Evolutionary conservation across 2,329 filamentous ascomycete genomes (phyloP), one percentile per base, ranked within the genome.

Genomic region (Myotisia sp.): DNA sequence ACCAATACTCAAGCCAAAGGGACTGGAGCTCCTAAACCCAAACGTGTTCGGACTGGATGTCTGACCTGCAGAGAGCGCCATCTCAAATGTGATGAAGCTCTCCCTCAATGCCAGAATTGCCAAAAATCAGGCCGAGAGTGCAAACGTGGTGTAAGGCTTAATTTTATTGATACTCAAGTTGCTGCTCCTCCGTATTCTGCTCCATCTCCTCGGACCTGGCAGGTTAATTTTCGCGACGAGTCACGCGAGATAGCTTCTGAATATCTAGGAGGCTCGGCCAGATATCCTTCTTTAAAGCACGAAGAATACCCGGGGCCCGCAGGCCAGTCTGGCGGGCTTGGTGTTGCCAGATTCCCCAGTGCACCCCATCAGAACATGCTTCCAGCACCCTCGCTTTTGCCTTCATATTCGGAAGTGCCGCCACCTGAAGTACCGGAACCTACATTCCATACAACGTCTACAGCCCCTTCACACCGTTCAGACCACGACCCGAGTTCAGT

Each of bases 191-290:
- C 74, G 7, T 69, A 70, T 43, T 46, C 54, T 31, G 61, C 79
- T 16, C 65, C 69, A 4, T 69, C 67, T 2, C 70, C 72, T 1
- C 61, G 67, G 1, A 77, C 82, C 33, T 84, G 79, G 70, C 50
- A 53, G 70, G 74, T 94, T 9, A 68, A 73, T 34, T 94, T 95
- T 46, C 70, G 79, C 48, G 87, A 94, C 51, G 85, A 95, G 52
- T 94, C 86, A 14, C 71, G 85, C 19, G 70, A 80, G 29, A 92
- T 94, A 54, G 87, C 87, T 5, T 87, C 81, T 1, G 85, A 93
- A 53, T 95, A 95, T 54, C 68, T 72, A 34, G 85, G 83, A 3
- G 87, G 87, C 0, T 60, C 77, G 16, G 71, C 74, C 43, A 74
- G 74, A 42, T 94, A 94, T 56, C 68, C 75, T 16, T 64, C 64